Evolutionary conservation across 1,284 basidiomycete genomes (phyloP).

Genomic region (Clitocybe nebularis): DNA sequence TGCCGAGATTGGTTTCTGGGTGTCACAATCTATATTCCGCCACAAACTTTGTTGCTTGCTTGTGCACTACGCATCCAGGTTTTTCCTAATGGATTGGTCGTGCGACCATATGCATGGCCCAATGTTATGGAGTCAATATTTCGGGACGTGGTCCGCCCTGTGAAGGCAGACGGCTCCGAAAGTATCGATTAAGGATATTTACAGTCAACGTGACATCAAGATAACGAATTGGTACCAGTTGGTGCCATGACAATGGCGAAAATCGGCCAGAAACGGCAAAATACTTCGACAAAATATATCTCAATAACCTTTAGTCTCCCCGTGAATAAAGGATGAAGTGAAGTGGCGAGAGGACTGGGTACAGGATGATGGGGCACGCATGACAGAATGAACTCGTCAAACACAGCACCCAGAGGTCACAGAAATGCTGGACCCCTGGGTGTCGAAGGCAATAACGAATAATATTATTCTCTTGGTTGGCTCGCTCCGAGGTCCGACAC

Average conservation of each 20-base stretch:
- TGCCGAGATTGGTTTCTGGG: no score
- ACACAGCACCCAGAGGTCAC: constrained; percentile 24
- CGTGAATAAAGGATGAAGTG: constrained; percentile 22
- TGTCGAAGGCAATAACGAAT: constrained; percentile 21
- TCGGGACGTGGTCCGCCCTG: no score
- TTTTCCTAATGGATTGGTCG: no score
- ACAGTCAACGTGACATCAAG: constrained; percentile 18
- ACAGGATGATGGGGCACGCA: not conserved
- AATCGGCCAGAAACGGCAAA: constrained; percentile 21
- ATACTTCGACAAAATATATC: constrained; percentile 21
- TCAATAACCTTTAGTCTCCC: constrained; percentile 18
- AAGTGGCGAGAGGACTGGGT: constrained; percentile 17
- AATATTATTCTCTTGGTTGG: constrained; percentile 22
- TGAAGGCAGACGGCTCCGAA: no score
- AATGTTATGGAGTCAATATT: no score
- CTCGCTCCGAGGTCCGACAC: constrained; percentile 19
- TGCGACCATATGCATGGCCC: no score
- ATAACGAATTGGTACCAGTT: constrained; percentile 26
- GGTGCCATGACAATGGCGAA: constrained; percentile 19
- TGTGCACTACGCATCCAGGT: no score
- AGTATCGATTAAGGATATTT: no score
- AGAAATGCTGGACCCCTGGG: constrained; percentile 26
- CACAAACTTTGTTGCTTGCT: no score
- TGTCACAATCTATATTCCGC: no score
- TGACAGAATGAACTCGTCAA: constrained; percentile 12